These are phyloP conservation scores for Ramaria sp. DNA, from an alignment of 768 basidiomycete genomes.

Conservation along the genomic window DNA sequence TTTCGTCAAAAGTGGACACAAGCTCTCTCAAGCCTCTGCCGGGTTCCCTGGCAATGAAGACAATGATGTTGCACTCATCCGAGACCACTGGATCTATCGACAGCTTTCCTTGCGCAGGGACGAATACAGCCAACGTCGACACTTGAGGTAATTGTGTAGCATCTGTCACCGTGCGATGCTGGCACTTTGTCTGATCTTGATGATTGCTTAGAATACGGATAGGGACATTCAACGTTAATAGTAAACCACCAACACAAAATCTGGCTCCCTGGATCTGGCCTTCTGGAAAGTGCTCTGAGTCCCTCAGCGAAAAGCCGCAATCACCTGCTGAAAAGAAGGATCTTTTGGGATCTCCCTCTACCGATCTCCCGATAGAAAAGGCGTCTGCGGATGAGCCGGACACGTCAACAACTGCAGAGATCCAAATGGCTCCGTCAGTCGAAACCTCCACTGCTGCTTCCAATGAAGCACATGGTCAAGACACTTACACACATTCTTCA, in stretches of 20 bases:
- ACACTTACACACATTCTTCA: background rate
- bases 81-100: conserved; percentile 52
- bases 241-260: conserved; percentile 62
- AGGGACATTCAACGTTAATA: conserved; percentile 83
- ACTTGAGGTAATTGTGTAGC: conserved; percentile 14
- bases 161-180: too few relatives aligned
- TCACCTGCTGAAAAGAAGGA: background rate
- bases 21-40: conserved; percentile 50
- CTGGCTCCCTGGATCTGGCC: conserved; percentile 51
- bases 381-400: too few relatives aligned
- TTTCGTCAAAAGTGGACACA: conserved; percentile 32
- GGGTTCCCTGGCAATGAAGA: conserved; percentile 53
- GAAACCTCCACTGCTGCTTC: background rate
- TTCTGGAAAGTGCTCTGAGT: background rate
- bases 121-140: conserved; percentile 10
- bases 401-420: background rate
- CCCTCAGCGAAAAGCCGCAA: background rate
- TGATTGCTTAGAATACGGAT: conserved; percentile 40
- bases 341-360: background rate
- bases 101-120: conserved; percentile 24
- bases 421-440: background rate
- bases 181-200: background rate
- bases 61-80: conserved; percentile 43
- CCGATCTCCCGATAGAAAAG: background rate
- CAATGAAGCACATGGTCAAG: background rate